These are phyloP conservation scores for Simplicillium sp. DNA, from an alignment of 2,329 filamentous ascomycete genomes.

Conservation along the genomic window DNA sequence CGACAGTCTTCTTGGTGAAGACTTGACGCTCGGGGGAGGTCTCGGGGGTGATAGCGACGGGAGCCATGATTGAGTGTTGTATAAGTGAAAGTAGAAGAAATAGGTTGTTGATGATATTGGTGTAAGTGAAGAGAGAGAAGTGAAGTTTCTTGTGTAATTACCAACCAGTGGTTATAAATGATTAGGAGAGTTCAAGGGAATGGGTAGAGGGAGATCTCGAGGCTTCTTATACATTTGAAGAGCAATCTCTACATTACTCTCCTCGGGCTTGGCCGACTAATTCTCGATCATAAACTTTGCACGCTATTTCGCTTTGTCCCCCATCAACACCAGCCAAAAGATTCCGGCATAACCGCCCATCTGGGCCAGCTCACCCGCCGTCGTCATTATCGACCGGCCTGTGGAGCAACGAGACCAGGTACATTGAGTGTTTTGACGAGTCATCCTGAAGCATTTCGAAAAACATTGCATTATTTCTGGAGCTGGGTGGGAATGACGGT, in stretches of 20 bases:
- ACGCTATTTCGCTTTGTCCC: too few species aligned
- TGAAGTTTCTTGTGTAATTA: not conserved
- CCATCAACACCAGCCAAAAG: too few species aligned
- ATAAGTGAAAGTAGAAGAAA: slow-evolving; percentile 2
- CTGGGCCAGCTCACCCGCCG: too few species aligned
- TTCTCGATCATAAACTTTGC: too few species aligned
- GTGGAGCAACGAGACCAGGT: too few species aligned
- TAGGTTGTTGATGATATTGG: not conserved
- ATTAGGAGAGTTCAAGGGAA: not conserved
- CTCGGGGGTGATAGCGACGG: slow-evolving; percentile 24
- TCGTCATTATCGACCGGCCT: too few species aligned
- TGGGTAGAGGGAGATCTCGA: not conserved
- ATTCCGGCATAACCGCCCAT: too few species aligned
- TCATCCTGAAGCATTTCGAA: not conserved
- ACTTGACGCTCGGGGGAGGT: slow-evolving; percentile 20
- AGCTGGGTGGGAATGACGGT: slow-evolving; percentile 1
- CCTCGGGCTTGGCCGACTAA: too few species aligned
- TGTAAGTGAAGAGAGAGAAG: slow-evolving; percentile 1
- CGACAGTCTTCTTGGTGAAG: slow-evolving; percentile 17
- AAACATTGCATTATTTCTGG: not conserved
- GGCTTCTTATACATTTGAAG: not conserved
- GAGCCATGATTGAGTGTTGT: slow-evolving; percentile 20
- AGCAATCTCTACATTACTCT: too few species aligned
- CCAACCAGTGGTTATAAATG: not conserved
- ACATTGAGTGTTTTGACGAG: not conserved